Evolutionary conservation across 257 asterid genomes (phyloP).

Genomic region (Rhazya stricta): DNA sequence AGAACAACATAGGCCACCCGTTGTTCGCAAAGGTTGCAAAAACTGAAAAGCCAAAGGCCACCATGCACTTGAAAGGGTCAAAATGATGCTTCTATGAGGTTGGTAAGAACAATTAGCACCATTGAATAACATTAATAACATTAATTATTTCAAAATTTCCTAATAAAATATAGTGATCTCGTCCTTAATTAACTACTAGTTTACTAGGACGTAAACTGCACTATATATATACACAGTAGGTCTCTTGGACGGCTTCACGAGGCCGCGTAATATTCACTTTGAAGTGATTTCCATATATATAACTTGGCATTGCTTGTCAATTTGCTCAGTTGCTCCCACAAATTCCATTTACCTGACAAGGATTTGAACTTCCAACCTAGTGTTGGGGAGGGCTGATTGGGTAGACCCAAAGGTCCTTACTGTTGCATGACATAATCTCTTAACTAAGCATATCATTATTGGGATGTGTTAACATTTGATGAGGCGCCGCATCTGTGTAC

Average conservation of each 20-base stretch:
- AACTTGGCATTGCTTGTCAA: too few relatives aligned
- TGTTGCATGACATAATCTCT: neutral
- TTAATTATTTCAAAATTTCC: too few relatives aligned
- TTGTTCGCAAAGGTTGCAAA: slow-evolving; percentile 7
- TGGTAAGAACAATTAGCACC: too few relatives aligned
- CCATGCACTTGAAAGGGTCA: neutral
- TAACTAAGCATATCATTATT: slow-evolving; percentile 5
- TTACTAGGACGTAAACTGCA: neutral
- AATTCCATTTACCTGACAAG: too few relatives aligned
- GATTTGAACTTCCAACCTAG: too few relatives aligned
- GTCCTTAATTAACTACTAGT: too few relatives aligned
- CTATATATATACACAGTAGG: too few relatives aligned
- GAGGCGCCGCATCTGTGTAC: neutral
- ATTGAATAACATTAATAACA: too few relatives aligned
- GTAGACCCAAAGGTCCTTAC: neutral
- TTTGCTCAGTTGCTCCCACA: too few relatives aligned
- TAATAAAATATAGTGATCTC: too few relatives aligned
- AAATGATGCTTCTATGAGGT: neutral
- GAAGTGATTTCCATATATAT: neutral
- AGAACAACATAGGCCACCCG: neutral
- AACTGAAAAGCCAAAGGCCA: slow-evolving; percentile 10
- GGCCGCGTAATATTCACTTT: neutral
- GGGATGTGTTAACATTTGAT: neutral
- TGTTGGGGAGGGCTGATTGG: too few relatives aligned
- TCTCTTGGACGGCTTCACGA: neutral